Evolutionary conservation across 2,329 filamentous ascomycete species (phyloP), one percentile per base, ranked within the genome.

Genomic region (Penicillium fuscoglaucum): DNA sequence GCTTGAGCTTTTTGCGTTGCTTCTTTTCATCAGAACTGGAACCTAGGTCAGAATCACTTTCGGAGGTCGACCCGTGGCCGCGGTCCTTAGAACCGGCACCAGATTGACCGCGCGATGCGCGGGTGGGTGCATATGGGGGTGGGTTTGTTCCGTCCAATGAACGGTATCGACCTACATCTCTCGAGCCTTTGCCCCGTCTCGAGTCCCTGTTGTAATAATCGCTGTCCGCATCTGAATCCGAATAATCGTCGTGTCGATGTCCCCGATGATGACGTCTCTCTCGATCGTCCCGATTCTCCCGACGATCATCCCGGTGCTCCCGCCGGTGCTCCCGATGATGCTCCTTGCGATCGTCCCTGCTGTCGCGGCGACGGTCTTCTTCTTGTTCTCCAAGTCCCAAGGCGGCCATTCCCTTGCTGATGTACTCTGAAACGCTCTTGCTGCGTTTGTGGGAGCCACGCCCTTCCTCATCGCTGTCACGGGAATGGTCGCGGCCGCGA

Each of bases 1-100:
- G 83, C 78, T 81, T 81, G 78, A 87, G 81, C 70, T 88, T 87
- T 74, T 86, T 88, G 54, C 81, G 79, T 68, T 79, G 77, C 64
- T 82, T 79, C 70, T 87, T 85, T 76, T 89, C 85, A 69, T 87
- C 86, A 67, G 81, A 82, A 71, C 83, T 84, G 62, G 80, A 82
- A 56, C 82, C 82, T 61, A 83, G 76, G 75, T 79, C 76, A 76
- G 78, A 80, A 70, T 80, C 78, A 68, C 72, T 77, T 60, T 77
- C 74, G 55, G 72, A 61, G 47, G 49, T 61, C 48, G 60, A 65
- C 31, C 33, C 29, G 35, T 57, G 46, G 35, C 49, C 56, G 33
- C 54, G 54, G 44, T 55, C 51, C 24, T 60, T 40, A 21, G 59
- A 57, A 54, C 41, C 37, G 46, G 45, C 44, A 44, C 56, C 47